Evolutionary conservation across 2,329 filamentous ascomycete genomes (phyloP).

Genomic region (Zarea fungicola): DNA sequence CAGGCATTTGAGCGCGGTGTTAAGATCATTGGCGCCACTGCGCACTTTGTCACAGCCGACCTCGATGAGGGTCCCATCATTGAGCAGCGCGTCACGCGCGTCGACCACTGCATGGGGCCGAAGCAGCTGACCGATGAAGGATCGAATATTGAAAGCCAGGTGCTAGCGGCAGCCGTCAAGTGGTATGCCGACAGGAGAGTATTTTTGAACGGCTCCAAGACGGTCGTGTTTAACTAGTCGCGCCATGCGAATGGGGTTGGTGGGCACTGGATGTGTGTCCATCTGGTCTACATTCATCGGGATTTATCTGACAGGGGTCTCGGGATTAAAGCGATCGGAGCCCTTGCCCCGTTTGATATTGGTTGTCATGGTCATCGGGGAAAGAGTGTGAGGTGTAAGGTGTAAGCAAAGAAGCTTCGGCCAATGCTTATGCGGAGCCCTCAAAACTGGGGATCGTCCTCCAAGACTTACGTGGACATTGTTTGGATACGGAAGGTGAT

Average conservation of each 20-base stretch:
- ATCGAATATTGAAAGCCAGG: conserved; percentile 79
- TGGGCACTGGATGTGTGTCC: background rate
- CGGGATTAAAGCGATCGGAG: background rate
- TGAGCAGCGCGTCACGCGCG: conserved; percentile 73
- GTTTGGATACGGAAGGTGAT: too few species aligned
- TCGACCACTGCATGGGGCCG: conserved; percentile 70
- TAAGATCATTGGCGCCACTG: conserved; percentile 83
- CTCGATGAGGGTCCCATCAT: conserved; percentile 85
- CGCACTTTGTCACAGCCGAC: conserved; percentile 81
- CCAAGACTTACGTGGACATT: too few species aligned
- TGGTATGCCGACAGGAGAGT: conserved; percentile 76
- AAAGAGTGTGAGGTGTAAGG: too few species aligned
- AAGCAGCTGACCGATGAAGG: conserved; percentile 75
- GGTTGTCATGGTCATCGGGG: background rate
- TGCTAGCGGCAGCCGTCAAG: conserved; percentile 74
- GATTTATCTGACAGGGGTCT: background rate
- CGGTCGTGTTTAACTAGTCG: conserved; percentile 59
- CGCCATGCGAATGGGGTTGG: too few species aligned
- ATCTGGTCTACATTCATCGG: background rate
- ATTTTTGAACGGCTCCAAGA: conserved; percentile 74
- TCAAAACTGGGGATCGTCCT: background rate
- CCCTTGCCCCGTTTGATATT: too few species aligned
- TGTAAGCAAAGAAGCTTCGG: background rate
- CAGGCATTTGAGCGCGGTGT: conserved; percentile 82
- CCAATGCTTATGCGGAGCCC: background rate